These are phyloP conservation scores for Aspergillus sclerotiicarbonarius DNA, from an alignment of 495 filamentous ascomycete genomes.

Conservation along the genomic window DNA sequence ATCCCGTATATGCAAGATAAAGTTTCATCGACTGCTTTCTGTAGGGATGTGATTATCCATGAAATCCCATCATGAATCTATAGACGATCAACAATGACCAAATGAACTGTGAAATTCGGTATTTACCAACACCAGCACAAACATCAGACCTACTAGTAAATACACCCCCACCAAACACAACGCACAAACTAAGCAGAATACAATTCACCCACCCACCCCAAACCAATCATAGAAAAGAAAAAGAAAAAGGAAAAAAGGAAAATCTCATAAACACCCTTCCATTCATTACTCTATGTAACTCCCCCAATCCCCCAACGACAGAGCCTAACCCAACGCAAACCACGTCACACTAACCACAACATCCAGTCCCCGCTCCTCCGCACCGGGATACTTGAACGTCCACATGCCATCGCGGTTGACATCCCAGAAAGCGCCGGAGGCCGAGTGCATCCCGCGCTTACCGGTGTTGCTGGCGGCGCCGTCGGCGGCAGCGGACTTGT, in stretches of 20 bases:
- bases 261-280: slow-evolving; percentile 9
- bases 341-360: slow-evolving; percentile 90
- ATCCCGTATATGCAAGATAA: slow-evolving; percentile 4
- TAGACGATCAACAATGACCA: neutral
- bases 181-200: no score
- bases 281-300: slow-evolving; percentile 9
- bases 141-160: neutral
- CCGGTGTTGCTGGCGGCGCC: slow-evolving; percentile 56
- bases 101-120: neutral
- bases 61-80: no score
- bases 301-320: neutral
- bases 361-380: slow-evolving; percentile 81
- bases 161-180: slow-evolving; percentile 5
- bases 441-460: slow-evolving; percentile 92
- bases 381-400: slow-evolving; percentile 91
- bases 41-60: neutral
- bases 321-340: slow-evolving; percentile 55
- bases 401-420: slow-evolving; percentile 97
- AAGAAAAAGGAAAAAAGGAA: slow-evolving; percentile 12
- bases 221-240: slow-evolving; percentile 5
- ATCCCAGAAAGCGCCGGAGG: slow-evolving; percentile 94
- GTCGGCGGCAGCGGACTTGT: slow-evolving; percentile 40
- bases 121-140: neutral
- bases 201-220: no score
- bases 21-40: neutral